A percentile compares a stretch with the other conserved stretches of the same genome.
Conservation (phyloP, 805 yeast species). For the Hanseniaspora singularis region DNA sequence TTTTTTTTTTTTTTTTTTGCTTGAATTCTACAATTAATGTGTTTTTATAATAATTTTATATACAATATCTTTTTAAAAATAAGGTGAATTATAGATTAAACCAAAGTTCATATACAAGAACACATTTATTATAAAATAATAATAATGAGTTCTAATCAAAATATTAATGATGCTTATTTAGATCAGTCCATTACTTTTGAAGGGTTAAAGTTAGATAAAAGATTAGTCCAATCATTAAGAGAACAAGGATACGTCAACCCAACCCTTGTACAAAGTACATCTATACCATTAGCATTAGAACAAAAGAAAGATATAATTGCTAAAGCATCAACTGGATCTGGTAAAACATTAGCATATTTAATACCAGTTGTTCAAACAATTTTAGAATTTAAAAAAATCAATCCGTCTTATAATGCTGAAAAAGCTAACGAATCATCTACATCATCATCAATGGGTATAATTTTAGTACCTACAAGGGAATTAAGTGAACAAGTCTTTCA, state of each 20-base stretch:
- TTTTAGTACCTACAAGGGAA: conserved; percentile 89
- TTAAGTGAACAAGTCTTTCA: conserved; percentile 71
- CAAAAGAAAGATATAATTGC: conserved; percentile 89
- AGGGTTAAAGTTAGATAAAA: conserved; percentile 65
- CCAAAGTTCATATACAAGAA: background rate
- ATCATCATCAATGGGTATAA: conserved; percentile 41
- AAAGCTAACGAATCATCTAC: conserved; percentile 13
- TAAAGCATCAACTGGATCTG: conserved; percentile 89
- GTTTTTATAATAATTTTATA: too few relatives aligned
- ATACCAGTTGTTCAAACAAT: conserved; percentile 78
- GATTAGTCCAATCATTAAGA: conserved; percentile 73
- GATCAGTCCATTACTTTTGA: conserved; percentile 65
- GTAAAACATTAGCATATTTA: conserved; percentile 84
- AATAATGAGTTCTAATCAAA: conserved; percentile 23
- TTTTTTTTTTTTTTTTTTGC: background rate
- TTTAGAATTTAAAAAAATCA: conserved; percentile 33
- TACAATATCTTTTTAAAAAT: too few relatives aligned
- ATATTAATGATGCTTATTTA: conserved; percentile 58
- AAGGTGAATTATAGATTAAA: background rate
- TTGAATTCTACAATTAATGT: too few relatives aligned
- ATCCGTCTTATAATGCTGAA: conserved; percentile 23
- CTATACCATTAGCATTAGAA: conserved; percentile 84
- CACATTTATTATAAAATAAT: background rate
- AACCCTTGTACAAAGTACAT: conserved; percentile 77
- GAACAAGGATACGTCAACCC: conserved; percentile 74